A percentile compares a stretch with the other conserved stretches of the same genome.
Evolutionary conservation across 1,139 yeast genomes (phyloP).

Genomic region (Geotrichum macrosporum): DNA sequence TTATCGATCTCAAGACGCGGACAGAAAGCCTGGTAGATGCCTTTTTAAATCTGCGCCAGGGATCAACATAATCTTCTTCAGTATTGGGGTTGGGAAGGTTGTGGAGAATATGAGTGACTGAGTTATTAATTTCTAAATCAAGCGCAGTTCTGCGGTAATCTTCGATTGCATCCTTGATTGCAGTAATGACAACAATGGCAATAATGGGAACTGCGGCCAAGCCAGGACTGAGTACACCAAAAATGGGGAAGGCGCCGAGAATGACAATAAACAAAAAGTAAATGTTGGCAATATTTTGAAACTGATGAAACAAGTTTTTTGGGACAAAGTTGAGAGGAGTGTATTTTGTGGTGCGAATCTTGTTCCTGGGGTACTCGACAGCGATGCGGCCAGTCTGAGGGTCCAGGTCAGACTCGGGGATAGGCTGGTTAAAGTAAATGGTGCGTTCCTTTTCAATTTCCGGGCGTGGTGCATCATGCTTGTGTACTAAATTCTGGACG

Average conservation of each 20-base stretch:
- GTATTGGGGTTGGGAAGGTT: conserved; percentile 74
- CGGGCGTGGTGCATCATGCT: conserved; percentile 8
- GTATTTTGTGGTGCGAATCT: conserved; percentile 88
- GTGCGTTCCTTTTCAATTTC: conserved; percentile 23
- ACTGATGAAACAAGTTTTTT: conserved; percentile 69
- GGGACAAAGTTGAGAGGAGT: conserved; percentile 87
- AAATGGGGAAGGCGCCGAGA: conserved; percentile 72
- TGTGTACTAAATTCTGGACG: conserved; percentile 13
- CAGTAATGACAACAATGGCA: conserved; percentile 86
- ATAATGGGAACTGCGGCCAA: conserved; percentile 90
- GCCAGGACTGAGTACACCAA: conserved; percentile 90
- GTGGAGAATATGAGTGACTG: conserved; percentile 67
- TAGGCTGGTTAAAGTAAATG: conserved; percentile 57
- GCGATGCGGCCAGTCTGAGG: conserved; percentile 44
- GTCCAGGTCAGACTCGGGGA: conserved; percentile 60
- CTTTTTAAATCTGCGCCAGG: conserved; percentile 67
- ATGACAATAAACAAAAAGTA: conserved; percentile 76
- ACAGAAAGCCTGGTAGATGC: conserved; percentile 36
- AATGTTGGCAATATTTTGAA: conserved; percentile 77
- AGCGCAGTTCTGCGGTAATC: conserved; percentile 79
- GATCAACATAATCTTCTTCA: conserved; percentile 55
- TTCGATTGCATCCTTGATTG: conserved; percentile 88
- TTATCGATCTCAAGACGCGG: conserved; percentile 15
- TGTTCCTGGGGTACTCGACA: conserved; percentile 63
- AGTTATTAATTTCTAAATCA: conserved; percentile 83